Percentiles rank a stretch among this genome's conserved stretches.
phyloP scores from a whole-genome alignment of 2,329 filamentous ascomycete species.

The Cyphellophora attinorum region DNA sequence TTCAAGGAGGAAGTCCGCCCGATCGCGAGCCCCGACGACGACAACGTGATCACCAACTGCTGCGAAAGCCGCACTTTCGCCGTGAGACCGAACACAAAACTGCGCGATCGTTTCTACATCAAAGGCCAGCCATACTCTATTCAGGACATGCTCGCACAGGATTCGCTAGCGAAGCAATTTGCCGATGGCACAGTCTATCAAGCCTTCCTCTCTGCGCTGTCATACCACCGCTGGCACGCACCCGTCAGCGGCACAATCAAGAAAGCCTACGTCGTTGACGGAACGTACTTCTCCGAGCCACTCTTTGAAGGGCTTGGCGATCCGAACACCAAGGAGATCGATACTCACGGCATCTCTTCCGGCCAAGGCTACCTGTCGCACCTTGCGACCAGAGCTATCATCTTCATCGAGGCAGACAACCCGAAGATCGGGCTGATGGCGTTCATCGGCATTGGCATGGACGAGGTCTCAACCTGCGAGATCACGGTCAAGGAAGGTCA shows the following conservation, averaged over 20 bases:
- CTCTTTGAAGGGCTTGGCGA: constrained; percentile 37
- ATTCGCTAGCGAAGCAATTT: constrained; percentile 45
- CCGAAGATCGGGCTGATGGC: constrained; percentile 58
- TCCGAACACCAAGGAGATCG: too few relatives aligned
- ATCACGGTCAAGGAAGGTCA: constrained; percentile 60
- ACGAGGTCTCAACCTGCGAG: constrained; percentile 65
- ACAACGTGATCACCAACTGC: constrained; percentile 48
- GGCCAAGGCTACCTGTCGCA: constrained; percentile 59
- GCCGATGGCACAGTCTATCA: constrained; percentile 59
- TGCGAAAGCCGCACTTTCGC: constrained; percentile 56
- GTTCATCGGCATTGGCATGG: constrained; percentile 66
- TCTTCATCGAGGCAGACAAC: constrained; percentile 63
- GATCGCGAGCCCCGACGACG: constrained; percentile 46
- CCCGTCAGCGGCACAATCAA: constrained; percentile 55
- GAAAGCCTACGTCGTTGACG: constrained; percentile 49
- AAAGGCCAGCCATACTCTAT: constrained; percentile 62
- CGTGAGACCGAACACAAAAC: constrained; percentile 39
- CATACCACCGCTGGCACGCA: constrained; percentile 64
- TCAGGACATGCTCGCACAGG: constrained; percentile 52
- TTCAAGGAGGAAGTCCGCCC: constrained; percentile 48
- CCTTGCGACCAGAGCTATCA: constrained; percentile 59
- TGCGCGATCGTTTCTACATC: constrained; percentile 56
- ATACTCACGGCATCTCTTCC: constrained; percentile 22
- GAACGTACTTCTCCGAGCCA: constrained; percentile 60
- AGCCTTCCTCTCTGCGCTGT: constrained; percentile 57